Evolutionary conservation across 345 rosid genomes (phyloP), one percentile per base, ranked within the genome.

Genomic region (Excoecaria agallocha): DNA sequence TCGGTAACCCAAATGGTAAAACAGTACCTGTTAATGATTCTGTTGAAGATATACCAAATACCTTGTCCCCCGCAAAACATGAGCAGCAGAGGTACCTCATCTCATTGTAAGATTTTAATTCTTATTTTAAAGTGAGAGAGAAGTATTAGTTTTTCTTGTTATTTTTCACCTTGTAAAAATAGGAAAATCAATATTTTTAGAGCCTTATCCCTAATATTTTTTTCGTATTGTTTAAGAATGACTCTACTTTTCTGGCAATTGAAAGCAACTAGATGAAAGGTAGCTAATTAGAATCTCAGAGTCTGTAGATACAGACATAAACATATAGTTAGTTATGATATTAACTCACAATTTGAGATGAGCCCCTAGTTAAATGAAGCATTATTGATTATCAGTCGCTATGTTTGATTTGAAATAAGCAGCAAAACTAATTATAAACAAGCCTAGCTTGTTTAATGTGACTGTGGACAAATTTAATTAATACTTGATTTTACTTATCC

Each of bases 61-160:
- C 79, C 67, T 66, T 74, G 43, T 60, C 82, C 4, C 72, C 83
- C 4, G 37, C 79, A 19, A 77, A 75, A 12, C 76, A 78, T 63
- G 85, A 69, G 45, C 79, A 81, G 39, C 73, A 66, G 84, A 82
- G 87, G 88, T 85, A 71, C 70, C 25, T 22, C 0, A 4, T 59
- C 55, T 4, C 20, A 50, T 68, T 30, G 45, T 45, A 17, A 45
- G 48, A 72, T 4, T 25, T 25, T 24, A 22, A 13, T 6, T 10
- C 17, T 43, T 9, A 52, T 12, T 52, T 52, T 5, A 52, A 52
- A 52, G 5, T 5, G 4, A n/a, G 7, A 52, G 22, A 52, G 1
- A 16, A 51, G 20, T 51, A 19, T 16, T 51, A 16, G 6, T 51
- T 51, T 8, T 43, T 8, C 10, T 43, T 43, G 48, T 3, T 43